These are phyloP conservation scores for Saccharomycopsis sp. DNA, from an alignment of 805 yeast genomes.

Conservation along the genomic window DNA sequence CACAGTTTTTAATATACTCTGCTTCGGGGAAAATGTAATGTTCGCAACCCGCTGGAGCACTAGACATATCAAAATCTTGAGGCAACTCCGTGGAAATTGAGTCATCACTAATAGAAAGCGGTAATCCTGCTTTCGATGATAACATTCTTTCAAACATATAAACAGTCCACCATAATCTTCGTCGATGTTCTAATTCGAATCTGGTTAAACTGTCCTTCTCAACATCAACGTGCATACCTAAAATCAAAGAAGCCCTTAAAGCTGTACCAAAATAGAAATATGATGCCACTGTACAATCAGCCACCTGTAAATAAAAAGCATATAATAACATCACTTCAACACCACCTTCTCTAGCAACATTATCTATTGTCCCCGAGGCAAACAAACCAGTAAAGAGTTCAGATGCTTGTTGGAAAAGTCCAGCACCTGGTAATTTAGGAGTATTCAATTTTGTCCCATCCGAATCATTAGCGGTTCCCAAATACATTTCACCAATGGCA, in stretches of 20 bases:
- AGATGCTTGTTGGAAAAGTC: conserved; percentile 74
- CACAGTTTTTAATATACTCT: conserved; percentile 69
- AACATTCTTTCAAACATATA: conserved; percentile 80
- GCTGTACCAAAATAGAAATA: conserved; percentile 78
- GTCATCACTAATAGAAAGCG: conserved; percentile 71
- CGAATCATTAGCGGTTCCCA: conserved; percentile 63
- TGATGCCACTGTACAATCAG: conserved; percentile 77
- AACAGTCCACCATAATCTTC: conserved; percentile 82
- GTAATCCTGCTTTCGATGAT: conserved; percentile 76
- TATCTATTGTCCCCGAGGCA: conserved; percentile 75
- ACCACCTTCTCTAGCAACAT: conserved; percentile 72
- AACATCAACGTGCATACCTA: conserved; percentile 80
- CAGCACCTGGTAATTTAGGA: conserved; percentile 67
- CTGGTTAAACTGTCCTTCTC: conserved; percentile 59
- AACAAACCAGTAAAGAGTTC: conserved; percentile 69
- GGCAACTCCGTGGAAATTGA: conserved; percentile 77
- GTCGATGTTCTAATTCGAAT: conserved; percentile 73
- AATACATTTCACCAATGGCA: conserved; percentile 77
- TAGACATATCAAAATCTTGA: conserved; percentile 57
- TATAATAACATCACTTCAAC: conserved; percentile 67
- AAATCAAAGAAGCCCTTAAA: conserved; percentile 57
- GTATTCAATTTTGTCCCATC: conserved; percentile 37
- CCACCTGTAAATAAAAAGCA: conserved; percentile 76
- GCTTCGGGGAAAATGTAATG: conserved; percentile 74
- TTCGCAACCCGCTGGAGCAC: conserved; percentile 53